These are phyloP conservation scores for Scutellaria barbata DNA, from an alignment of 257 asterid genomes.

Conservation along the genomic window DNA sequence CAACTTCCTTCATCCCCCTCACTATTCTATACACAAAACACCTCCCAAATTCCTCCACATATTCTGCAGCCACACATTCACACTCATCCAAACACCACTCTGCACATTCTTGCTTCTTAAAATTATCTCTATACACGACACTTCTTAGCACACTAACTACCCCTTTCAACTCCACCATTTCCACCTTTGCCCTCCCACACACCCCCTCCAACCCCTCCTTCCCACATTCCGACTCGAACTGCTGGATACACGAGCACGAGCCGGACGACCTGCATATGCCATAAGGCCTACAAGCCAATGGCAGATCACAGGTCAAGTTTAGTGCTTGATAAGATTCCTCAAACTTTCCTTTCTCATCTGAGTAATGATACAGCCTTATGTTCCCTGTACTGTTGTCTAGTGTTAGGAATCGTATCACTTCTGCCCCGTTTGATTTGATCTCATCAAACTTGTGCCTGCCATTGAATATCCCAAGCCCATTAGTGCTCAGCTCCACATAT, in stretches of 20 bases:
- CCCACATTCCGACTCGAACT: conserved; percentile 41
- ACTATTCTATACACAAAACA: conserved; percentile 59
- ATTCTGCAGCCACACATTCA: conserved; percentile 65
- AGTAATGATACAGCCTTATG: conserved; percentile 64
- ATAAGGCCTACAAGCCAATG: conserved; percentile 66
- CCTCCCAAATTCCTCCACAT: conserved; percentile 32
- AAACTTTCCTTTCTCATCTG: conserved; percentile 47
- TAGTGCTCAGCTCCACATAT: conserved; percentile 59
- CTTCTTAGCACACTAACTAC: conserved; percentile 65
- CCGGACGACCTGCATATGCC: conserved; percentile 73
- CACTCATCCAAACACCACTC: conserved; percentile 63
- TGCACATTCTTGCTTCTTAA: conserved; percentile 56
- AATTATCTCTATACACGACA: conserved; percentile 33
- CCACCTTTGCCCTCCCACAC: conserved; percentile 49
- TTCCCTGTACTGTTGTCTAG: conserved; percentile 64
- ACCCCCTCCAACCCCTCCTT: conserved; percentile 39
- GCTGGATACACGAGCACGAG: conserved; percentile 62
- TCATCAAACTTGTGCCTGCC: conserved; percentile 51
- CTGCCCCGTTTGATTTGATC: conserved; percentile 41
- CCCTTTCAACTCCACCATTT: conserved; percentile 71
- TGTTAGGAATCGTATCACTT: conserved; percentile 63
- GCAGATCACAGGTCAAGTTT: conserved; percentile 69
- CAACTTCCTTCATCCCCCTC: conserved; percentile 71
- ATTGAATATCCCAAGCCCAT: conserved; percentile 63
- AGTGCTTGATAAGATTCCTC: conserved; percentile 68